Evolutionary conservation across 2,329 filamentous ascomycete genomes (phyloP), one percentile per base, ranked within the genome.

Genomic region (Arthrobotrys sinensis): DNA sequence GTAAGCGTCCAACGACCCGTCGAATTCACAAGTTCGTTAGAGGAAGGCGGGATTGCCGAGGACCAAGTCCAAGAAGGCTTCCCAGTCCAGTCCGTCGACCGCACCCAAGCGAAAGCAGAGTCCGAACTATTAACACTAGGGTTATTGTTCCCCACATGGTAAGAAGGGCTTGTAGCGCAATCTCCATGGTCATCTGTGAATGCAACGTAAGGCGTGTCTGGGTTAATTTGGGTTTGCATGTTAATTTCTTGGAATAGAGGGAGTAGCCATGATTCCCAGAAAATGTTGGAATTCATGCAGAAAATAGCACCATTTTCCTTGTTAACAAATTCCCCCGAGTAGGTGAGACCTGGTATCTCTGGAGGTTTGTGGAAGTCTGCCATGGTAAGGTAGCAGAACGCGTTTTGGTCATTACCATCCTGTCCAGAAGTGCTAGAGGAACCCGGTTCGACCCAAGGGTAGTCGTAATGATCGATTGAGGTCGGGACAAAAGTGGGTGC

Each of bases 401-500:
- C 48, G 12, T 52, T 52, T 16, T 34, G 48, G 24, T 52, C 48
- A 7, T 14, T 2, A 16, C 48, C 48, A 11, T 34, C 48, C 14
- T 52, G 48, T 32, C 48, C 48, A n/a, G 48, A 52, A n/a, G 24
- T n/a, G 4, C 48, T 34, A 21, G 21, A 32, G 10, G 6, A 50
- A 34, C 48, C 50, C 1, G 50, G 50, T 11, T 53, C 50, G 3
- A 53, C 28, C 50, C 50, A 53, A 4, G 50, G 50, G 50, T 53
- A 53, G 28, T 34, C 34, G 14, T 53, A 53, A 16, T 53, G 50
- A 4, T 53, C 48, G 24, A 52, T 52, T 1, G 48, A 52, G 32
- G 48, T 52, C 1, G 48, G 48, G 16, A 53, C 50, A 19, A 53
- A 53, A 10, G 50, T 53, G n/a, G 50, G 50, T 53, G 50, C 50